Percentiles rank a stretch among this genome's conserved stretches.
Conservation (phyloP, 1,139 yeast genomes). For the Debaryomyces subglobosus region DNA sequence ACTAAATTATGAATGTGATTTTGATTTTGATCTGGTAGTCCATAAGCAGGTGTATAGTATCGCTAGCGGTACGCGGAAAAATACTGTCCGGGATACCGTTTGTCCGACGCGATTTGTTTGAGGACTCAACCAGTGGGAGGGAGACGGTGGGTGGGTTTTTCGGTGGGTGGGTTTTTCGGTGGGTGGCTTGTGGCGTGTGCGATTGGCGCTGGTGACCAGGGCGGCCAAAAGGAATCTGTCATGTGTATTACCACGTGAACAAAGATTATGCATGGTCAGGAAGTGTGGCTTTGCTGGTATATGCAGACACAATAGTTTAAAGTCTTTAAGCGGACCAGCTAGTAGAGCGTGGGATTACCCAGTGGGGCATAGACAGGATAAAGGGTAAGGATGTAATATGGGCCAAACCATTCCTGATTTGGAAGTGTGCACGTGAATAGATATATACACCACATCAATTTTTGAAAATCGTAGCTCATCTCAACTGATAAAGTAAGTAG, state of each 20-base stretch:
- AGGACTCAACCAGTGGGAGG: not conserved
- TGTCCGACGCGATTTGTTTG: not conserved
- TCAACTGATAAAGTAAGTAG: not conserved
- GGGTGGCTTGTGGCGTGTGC: not conserved
- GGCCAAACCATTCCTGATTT: too few species aligned
- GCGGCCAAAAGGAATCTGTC: not conserved
- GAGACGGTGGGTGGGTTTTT: not conserved
- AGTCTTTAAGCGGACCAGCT: not conserved
- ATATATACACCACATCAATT: not conserved
- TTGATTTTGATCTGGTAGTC: not conserved
- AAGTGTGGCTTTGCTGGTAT: not conserved
- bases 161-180: not conserved
- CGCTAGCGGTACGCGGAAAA: not conserved
- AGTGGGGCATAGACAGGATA: too few species aligned
- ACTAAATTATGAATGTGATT: not conserved
- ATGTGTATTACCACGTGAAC: not conserved
- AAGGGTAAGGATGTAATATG: not conserved
- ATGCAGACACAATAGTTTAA: not conserved
- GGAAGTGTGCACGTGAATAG: not conserved
- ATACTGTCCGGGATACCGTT: not conserved
- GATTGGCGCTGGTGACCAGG: not conserved
- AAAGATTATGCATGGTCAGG: not conserved
- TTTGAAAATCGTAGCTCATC: conserved; percentile 5
- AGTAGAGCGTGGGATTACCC: not conserved
- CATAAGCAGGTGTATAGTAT: not conserved